Percentiles rank a stretch among this genome's conserved stretches.
phyloP scores from a whole-genome alignment of 1,139 yeast species.

The Candida frijolesensis region DNA sequence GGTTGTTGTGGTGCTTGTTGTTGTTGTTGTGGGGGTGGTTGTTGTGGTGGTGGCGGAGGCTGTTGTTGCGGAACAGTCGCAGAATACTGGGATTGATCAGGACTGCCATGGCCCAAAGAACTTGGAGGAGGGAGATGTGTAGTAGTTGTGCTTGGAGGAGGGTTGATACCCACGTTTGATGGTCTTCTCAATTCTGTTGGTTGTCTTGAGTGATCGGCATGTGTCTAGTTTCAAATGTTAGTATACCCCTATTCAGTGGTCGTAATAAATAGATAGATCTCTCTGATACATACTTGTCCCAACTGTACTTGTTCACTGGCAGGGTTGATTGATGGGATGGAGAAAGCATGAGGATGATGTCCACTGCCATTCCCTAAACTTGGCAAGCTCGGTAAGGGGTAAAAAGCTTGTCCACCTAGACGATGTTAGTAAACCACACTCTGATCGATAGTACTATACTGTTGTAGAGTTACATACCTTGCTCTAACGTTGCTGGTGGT shows the following conservation, averaged over 20 bases:
- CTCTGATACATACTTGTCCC: slow-evolving; percentile 30
- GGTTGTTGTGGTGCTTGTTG: slow-evolving; percentile 13
- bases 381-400: slow-evolving; percentile 54
- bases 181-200: slow-evolving; percentile 29
- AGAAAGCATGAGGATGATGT: slow-evolving; percentile 42
- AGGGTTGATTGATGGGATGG: slow-evolving; percentile 48
- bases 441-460: not conserved
- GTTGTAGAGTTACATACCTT: slow-evolving; percentile 37
- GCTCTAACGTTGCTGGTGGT: slow-evolving; percentile 56
- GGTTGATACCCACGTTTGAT: slow-evolving; percentile 24
- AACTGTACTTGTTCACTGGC: slow-evolving; percentile 27
- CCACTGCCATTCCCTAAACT: slow-evolving; percentile 49
- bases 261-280: too few species aligned
- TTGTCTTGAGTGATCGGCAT: slow-evolving; percentile 26
- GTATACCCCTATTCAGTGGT: not conserved
- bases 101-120: slow-evolving; percentile 14
- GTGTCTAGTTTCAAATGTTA: slow-evolving; percentile 10
- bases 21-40: slow-evolving; percentile 11
- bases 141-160: slow-evolving; percentile 15
- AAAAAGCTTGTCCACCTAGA: slow-evolving; percentile 49
- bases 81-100: slow-evolving; percentile 6
- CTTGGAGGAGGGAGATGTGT: slow-evolving; percentile 31
- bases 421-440: slow-evolving; percentile 19
- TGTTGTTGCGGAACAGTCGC: slow-evolving; percentile 16
- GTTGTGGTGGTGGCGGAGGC: slow-evolving; percentile 14